Evolutionary conservation across 495 filamentous ascomycete genomes (phyloP), one percentile per base, ranked within the genome.

Genomic region (Tetracladium setigerum): DNA sequence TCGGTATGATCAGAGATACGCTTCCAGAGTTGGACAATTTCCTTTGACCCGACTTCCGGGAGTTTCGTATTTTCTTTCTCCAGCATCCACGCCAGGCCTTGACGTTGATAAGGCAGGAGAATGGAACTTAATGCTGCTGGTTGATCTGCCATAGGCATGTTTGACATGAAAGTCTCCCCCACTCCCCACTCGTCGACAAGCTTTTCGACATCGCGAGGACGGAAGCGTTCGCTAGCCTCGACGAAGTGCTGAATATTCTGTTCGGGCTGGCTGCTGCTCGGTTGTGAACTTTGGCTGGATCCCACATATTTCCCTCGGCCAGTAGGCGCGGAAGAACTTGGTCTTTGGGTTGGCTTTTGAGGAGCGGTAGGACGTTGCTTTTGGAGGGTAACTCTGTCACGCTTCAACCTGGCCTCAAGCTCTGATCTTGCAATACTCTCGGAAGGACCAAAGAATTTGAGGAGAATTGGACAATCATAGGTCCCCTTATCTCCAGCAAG

Each of bases 21-120:
- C 61, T 85, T 87, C 90, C 90, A 96, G 10, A 95, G 64, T 62
- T 95, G 89, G 5, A 88, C 83, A 13, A 83, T 66, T 8, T 86
- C 77, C 11, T 70, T 67, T 1, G 81, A 80, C 0, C 75, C 80
- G n/a, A 61, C 51, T 1, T 66, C 46, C 5, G 90, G 87, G 18
- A 87, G 67, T 12, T 66, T 56, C 0, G 87, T 87, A 18, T 72
- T 76, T 59, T 96, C 90, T 54, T 84, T 84, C 22, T 76, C 68
- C 12, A 81, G 72, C 71, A 96, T 74, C 90, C 90, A 96, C 35
- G 79, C 81, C 22, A 96, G 72, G 7, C 87, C 89, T 53, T 78
- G 81, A 8, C 86, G 81, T 55, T 96, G 90, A 58, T 91, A 92
- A 5, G 86, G 83, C 35, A 95, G 72, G 22, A 96, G 63, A 35